Evolutionary conservation across 257 asterid species (phyloP), one percentile per base, ranked within the genome.

Genomic region (Petunia axillaris): DNA sequence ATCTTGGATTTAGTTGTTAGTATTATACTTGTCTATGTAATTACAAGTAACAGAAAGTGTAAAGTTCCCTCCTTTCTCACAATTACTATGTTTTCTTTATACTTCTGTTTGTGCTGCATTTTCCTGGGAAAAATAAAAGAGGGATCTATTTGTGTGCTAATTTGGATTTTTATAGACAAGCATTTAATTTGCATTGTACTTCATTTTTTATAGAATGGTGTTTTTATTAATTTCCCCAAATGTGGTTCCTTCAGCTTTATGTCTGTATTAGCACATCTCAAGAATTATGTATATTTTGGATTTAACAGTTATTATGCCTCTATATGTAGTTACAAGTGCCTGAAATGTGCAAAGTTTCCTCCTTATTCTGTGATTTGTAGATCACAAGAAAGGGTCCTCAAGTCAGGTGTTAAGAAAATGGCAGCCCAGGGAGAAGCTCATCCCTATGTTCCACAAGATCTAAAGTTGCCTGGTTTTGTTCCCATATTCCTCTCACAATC

Each of bases 401-500:
- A 25, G 77, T 70, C 77, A 38, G 63, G 64, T 53, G 50, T 6
- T 13, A 16, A 78, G 52, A 50, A 68, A 66, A 78, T 79, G 87
- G 82, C 58, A 38, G 74, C 40, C 4, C 84, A 80, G 57, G 87
- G 81, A 67, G 89, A 68, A 8, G 84, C 80, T 79, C 98, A 91
- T 82, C 98, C 98, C 15, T 92, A 86, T 40, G 70, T 90, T 78
- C 98, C 98, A 4, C 87, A 84, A 64, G 96, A 92, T 84, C 82
- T 94, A 79, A 78, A 84, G 58, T 85, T 92, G 90, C 93, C 93
- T 13, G 98, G 88, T 64, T 94, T 64, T 81, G 88, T 85, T 81
- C 90, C 85, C 11, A 79, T 73, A 40, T 77, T 88, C 80, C 94
- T 92, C 78, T 76, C 96, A 43, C 90, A 89, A 81, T 90, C 94